Base-by-base conservation (phyloP, 2,329 filamentous ascomycete species). In the Nannizziopsis arthrosporioides region DNA sequence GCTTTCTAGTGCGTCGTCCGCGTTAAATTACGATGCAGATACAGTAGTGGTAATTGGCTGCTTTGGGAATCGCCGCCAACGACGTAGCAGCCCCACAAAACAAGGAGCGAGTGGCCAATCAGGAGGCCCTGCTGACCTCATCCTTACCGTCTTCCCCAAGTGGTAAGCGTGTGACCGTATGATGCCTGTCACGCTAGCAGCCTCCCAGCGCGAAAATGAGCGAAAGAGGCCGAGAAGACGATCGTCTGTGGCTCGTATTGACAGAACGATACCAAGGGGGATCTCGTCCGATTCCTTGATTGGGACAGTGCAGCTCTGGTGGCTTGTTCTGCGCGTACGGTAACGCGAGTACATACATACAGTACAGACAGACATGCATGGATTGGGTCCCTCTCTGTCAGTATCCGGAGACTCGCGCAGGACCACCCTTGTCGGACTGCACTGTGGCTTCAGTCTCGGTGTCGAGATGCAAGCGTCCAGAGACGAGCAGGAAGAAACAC, bases 91-190 rank as follows among this genome's bases (percentile, higher is more conserved):
- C 37, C 45, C 45, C 45, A 42, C 37, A 42, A 36, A 47, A 47
- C 38, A 15, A 30, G 6, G 11, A 9, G 15, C 14, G 41, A 17
- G 17, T 30, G 42, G 38, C 45, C 45, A 47, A 18, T 47, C 30
- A 47, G 15, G 3, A 7, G 12, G 38, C 27, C 45, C 45, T 42
- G 45, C 37, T 47, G 45, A 47, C 38, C 45, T 47, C 45, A 47
- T 47, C 45, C 37, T n/a, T 27, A 36, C 37, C 30, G n/a, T 30
- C 15, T 17, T 8, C 12, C 9, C 12, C 35, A n/a, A 30, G 32
- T n/a, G 10, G 37, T 40, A 40, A 40, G 6, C 11, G 19, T 18
- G 15, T 42, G 34, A 47, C 45, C 27, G 45, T 47, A 47, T 42
- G 22, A 31, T 27, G 19, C 22, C 18, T 40, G 44, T 46, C 44